A percentile compares a stretch with the other conserved stretches of the same genome.
Conservation (phyloP, 805 yeast species). For the Wickerhamomyces queroliae region DNA sequence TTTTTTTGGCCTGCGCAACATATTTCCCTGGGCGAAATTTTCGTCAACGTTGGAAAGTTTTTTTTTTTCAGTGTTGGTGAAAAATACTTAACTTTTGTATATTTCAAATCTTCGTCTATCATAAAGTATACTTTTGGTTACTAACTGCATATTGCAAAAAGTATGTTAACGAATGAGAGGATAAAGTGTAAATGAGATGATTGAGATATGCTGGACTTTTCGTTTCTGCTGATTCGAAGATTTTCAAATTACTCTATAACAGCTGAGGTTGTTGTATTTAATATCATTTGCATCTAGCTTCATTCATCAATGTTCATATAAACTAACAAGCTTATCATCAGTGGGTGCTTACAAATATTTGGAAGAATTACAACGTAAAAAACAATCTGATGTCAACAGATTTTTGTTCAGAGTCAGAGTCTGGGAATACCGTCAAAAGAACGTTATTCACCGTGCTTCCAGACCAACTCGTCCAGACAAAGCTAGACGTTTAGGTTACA, state of each 20-base stretch:
- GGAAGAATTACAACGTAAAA: constrained; percentile 99
- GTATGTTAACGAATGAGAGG: background rate
- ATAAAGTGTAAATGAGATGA: background rate
- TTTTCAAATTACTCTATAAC: no score
- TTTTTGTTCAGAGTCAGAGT: constrained; percentile 99
- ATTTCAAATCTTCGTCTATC: background rate
- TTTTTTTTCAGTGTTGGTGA: background rate
- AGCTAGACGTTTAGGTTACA: constrained; percentile 99
- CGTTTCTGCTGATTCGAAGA: background rate
- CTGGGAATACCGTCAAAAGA: constrained; percentile 99
- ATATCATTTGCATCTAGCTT: no score
- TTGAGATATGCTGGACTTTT: background rate
- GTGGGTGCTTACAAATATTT: constrained; percentile 99
- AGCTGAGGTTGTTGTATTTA: no score
- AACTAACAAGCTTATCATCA: constrained; percentile 18
- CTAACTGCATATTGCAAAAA: background rate
- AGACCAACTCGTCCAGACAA: constrained; percentile 99
- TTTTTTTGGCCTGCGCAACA: no score
- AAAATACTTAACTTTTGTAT: background rate
- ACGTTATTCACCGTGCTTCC: constrained; percentile 96
- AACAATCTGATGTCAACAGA: constrained; percentile 99
- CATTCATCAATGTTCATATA: constrained; percentile 5
- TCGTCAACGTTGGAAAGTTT: no score
- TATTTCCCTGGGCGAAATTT: no score
- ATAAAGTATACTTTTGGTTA: constrained; percentile 1